Conservation (phyloP, 371 early-diverging fungal genomes). For the Zychaea mexicana region DNA sequence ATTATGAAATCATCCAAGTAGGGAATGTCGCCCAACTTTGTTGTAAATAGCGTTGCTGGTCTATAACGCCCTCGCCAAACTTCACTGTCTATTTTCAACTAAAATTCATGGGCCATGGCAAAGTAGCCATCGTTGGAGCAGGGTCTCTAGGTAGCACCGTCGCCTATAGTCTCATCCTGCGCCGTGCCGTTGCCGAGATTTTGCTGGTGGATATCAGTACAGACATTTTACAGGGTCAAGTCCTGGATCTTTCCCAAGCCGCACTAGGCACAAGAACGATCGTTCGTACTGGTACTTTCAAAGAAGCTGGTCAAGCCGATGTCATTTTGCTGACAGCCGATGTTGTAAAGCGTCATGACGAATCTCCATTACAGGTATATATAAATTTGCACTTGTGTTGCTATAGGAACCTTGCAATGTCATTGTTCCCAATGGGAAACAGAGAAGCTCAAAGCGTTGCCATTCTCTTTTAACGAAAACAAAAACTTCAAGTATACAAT, state of each 20-base stretch:
- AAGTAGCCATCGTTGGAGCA: constrained; percentile 69
- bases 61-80: neutral
- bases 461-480: neutral
- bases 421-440: too few species aligned
- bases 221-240: constrained; percentile 69
- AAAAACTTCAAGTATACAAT: constrained; percentile 62
- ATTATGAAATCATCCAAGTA: neutral
- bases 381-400: too few species aligned
- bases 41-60: too few species aligned
- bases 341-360: constrained; percentile 3
- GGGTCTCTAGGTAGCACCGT: constrained; percentile 73
- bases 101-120: constrained; percentile 3
- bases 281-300: constrained; percentile 59
- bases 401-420: too few species aligned
- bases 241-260: constrained; percentile 74
- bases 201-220: constrained; percentile 68
- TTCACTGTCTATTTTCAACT: neutral
- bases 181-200: constrained; percentile 57
- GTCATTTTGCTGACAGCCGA: constrained; percentile 31
- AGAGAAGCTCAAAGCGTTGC: constrained; percentile 2
- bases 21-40: too few species aligned
- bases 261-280: constrained; percentile 54
- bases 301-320: constrained; percentile 52
- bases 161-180: constrained; percentile 68
- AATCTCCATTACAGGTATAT: constrained; percentile 28